A percentile compares a stretch with the other conserved stretches of the same genome.
phyloP scores from a whole-genome alignment of 1,139 yeast species.

The Pichia sorboxylosa region DNA sequence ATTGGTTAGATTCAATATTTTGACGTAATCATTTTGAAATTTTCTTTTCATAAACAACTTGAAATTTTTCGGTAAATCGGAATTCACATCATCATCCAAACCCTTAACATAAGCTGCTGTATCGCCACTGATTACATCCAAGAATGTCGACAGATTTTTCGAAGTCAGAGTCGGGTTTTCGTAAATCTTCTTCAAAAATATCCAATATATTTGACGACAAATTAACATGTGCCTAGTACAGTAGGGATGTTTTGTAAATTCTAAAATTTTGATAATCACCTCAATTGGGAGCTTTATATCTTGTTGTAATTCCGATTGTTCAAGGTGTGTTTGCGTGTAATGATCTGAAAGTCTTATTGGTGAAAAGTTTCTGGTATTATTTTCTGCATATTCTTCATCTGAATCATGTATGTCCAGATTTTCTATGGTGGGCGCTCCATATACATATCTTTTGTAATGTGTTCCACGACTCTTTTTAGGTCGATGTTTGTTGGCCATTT shows the following conservation, averaged over 20 bases:
- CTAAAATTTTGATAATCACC: conserved; percentile 41
- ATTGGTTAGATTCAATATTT: conserved; percentile 54
- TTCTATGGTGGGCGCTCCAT: conserved; percentile 28
- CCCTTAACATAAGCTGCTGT: conserved; percentile 10
- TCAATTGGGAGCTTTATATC: conserved; percentile 44
- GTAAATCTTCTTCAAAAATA: conserved; percentile 55
- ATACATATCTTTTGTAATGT: conserved; percentile 68
- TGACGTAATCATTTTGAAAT: conserved; percentile 27
- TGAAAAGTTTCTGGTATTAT: neutral
- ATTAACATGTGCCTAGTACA: conserved; percentile 47
- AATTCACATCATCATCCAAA: conserved; percentile 1
- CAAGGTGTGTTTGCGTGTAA: neutral
- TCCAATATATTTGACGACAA: conserved; percentile 46
- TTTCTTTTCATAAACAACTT: conserved; percentile 10
- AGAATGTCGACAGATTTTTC: conserved; percentile 59
- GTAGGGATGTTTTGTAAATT: conserved; percentile 30
- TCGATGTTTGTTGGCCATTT: conserved; percentile 75
- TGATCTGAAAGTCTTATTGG: too few relatives aligned
- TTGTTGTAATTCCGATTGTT: conserved; percentile 17
- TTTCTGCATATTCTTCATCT: neutral
- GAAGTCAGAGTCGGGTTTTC: conserved; percentile 50
- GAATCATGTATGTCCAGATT: neutral
- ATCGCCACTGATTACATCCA: conserved; percentile 30
- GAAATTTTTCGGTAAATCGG: conserved; percentile 2
- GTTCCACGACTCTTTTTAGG: conserved; percentile 64